These are phyloP conservation scores for Umbelopsis ramanniana DNA, from an alignment of 192 early-diverging fungal genomes.

Conservation along the genomic window DNA sequence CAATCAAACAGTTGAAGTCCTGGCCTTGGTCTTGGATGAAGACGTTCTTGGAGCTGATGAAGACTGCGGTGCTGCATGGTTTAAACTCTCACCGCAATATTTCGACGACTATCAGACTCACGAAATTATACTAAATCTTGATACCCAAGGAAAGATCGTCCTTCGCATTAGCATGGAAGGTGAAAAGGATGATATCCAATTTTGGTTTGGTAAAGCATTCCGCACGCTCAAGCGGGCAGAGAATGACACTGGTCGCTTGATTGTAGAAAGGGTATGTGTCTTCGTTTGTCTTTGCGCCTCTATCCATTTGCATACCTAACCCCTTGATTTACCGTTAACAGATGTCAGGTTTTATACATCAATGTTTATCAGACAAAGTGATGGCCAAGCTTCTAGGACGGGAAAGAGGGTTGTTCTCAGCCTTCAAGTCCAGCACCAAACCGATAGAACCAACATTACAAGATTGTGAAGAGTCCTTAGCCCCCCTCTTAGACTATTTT, in stretches of 20 bases:
- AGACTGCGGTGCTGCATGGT: slow-evolving; percentile 64
- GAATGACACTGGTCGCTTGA: slow-evolving; percentile 68
- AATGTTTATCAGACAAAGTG: slow-evolving; percentile 65
- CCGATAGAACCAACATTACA: slow-evolving; percentile 42
- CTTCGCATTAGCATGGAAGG: slow-evolving; percentile 78
- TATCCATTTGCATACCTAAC: neutral
- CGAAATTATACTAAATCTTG: slow-evolving; percentile 71
- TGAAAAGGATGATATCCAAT: slow-evolving; percentile 81
- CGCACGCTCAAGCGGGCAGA: slow-evolving; percentile 70
- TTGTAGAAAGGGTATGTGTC: slow-evolving; percentile 65
- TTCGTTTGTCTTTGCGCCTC: neutral
- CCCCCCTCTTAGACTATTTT: slow-evolving; percentile 76
- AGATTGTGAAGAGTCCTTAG: slow-evolving; percentile 69
- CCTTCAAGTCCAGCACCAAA: slow-evolving; percentile 34
- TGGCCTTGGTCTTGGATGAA: slow-evolving; percentile 53
- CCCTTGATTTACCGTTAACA: slow-evolving; percentile 31
- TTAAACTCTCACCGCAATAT: slow-evolving; percentile 58
- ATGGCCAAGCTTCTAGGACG: slow-evolving; percentile 55
- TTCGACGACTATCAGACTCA: slow-evolving; percentile 67
- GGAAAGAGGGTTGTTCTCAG: slow-evolving; percentile 53
- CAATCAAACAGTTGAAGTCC: slow-evolving; percentile 48
- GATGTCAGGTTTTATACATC: slow-evolving; percentile 65
- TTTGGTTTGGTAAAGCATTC: slow-evolving; percentile 81
- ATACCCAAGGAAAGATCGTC: slow-evolving; percentile 67
- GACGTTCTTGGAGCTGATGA: slow-evolving; percentile 59